Percentiles rank a stretch among this genome's conserved stretches.
Conservation (phyloP, 2,329 filamentous ascomycete genomes). For the Colletotrichum spinosum region DNA sequence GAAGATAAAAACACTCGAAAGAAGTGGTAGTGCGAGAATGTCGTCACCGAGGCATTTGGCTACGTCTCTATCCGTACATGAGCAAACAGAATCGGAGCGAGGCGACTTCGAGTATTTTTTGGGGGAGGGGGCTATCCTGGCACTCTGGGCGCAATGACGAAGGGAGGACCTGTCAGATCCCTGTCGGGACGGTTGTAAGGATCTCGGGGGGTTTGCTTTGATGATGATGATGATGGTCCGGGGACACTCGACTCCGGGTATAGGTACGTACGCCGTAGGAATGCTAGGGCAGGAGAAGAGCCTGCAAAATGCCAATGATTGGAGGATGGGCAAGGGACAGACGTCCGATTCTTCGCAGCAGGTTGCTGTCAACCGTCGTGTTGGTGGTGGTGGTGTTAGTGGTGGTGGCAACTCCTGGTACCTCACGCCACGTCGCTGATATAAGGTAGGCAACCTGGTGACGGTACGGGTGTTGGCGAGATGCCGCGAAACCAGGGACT, state of each 20-base stretch:
- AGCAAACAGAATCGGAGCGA: background rate
- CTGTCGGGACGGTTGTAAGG: slow-evolving; percentile 26
- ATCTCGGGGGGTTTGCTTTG: slow-evolving; percentile 30
- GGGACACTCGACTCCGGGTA: slow-evolving; percentile 22
- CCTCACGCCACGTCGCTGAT: background rate
- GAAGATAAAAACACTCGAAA: slow-evolving; percentile 11
- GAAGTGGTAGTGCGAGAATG: slow-evolving; percentile 15
- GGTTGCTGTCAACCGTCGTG: too few relatives aligned
- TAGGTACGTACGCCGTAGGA: slow-evolving; percentile 13
- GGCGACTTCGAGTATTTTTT: slow-evolving; percentile 24
- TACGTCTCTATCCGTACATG: too few relatives aligned
- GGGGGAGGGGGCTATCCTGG: slow-evolving; percentile 22
- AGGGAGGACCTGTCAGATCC: slow-evolving; percentile 29
- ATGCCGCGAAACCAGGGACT: slow-evolving; percentile 28
- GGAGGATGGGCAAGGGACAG: too few relatives aligned
- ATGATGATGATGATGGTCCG: slow-evolving; percentile 14
- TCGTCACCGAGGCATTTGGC: slow-evolving; percentile 29
- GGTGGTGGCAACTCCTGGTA: background rate
- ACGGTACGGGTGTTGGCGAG: slow-evolving; percentile 12
- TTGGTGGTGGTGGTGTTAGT: too few relatives aligned
- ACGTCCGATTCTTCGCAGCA: too few relatives aligned
- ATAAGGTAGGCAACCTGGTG: background rate
- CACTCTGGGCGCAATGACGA: slow-evolving; percentile 28
- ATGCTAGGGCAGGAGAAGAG: background rate
- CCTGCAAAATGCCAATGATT: too few relatives aligned